A percentile compares a stretch with the other conserved stretches of the same genome.
Evolutionary conservation across 169 alveolate species (phyloP).

Genomic region (Plasmodium sp.): DNA sequence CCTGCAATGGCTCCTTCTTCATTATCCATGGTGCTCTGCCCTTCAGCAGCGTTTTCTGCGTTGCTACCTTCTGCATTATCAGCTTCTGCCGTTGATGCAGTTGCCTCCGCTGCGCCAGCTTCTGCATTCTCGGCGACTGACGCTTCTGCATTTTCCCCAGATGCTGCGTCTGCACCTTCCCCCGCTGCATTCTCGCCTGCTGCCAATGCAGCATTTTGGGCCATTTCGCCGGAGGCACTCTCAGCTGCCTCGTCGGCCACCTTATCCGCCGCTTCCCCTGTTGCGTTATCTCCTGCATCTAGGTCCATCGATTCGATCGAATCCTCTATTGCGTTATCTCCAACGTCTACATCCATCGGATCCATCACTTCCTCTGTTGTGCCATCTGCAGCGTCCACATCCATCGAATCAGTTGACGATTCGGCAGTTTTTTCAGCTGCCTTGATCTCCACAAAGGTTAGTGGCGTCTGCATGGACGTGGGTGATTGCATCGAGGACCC

Average conservation of each 20-base stretch:
- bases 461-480: not conserved
- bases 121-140: not conserved
- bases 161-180: too few species aligned
- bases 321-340: too few species aligned
- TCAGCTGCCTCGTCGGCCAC: not conserved
- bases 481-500: not conserved
- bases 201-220: not conserved
- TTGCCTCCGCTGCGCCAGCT: not conserved
- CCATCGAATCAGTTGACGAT: not conserved
- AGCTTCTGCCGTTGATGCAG: not conserved
- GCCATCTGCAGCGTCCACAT: not conserved
- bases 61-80: not conserved
- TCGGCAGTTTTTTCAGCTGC: not conserved
- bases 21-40: not conserved
- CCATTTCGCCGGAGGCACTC: not conserved
- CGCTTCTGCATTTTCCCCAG: not conserved
- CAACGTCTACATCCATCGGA: too few species aligned
- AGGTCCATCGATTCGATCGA: not conserved
- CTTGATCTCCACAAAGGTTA: not conserved
- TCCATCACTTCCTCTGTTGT: not conserved
- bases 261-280: not conserved
- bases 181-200: not conserved
- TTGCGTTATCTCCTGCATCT: not conserved
- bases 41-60: not conserved
- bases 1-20: not conserved